Base-by-base conservation (phyloP, 2,329 filamentous ascomycete species). In the Teratosphaeria gauchensis region DNA sequence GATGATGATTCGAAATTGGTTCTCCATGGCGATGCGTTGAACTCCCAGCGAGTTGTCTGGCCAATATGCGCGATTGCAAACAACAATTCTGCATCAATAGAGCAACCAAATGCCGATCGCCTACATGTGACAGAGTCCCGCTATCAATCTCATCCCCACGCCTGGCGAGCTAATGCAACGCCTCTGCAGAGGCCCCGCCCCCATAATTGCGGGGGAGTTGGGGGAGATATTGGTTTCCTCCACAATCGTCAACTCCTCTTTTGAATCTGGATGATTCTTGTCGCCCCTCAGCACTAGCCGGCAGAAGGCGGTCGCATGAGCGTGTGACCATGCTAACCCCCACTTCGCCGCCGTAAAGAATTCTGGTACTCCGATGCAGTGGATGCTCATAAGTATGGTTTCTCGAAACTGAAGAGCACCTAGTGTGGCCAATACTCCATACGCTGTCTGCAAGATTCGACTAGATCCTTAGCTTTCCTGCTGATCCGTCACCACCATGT, bases 1-100 rank as follows among this genome's bases (percentile, higher is more conserved):
- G 69, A 63, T 72, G 60, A 71, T 62, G 58, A 73, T 71, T 54
- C 62, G 65, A 63, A 73, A 71, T 56, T 62, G 61, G n/a, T 48
- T 11, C n/a, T 48, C 42, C 42, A 48, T 48, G 8, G n/a, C 19
- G 42, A 16, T 42, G 35, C 6, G 35, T 28, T 28, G 24, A 28
- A 4, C 24, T 28, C 24, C 24, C 24, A 28, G 24, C 24, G 24
- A 28, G 24, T 28, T 28, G 24, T 28, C 24, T 28, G 24, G 24
- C 24, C 2, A 28, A 28, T 28, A 2, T 4, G 24, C 4, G 24
- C 24, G 24, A 28, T 28, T 28, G 24, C 24, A 28, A 28, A 28
- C 24, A 28, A 28, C 24, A 28, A 28, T 28, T 4, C 4, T 28
- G 24, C 24, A 28, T 4, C 24, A 28, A 28, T 4, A 28, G 24